Evolutionary conservation across 2,329 filamentous ascomycete genomes (phyloP).

Genomic region (Cadophora sp.): DNA sequence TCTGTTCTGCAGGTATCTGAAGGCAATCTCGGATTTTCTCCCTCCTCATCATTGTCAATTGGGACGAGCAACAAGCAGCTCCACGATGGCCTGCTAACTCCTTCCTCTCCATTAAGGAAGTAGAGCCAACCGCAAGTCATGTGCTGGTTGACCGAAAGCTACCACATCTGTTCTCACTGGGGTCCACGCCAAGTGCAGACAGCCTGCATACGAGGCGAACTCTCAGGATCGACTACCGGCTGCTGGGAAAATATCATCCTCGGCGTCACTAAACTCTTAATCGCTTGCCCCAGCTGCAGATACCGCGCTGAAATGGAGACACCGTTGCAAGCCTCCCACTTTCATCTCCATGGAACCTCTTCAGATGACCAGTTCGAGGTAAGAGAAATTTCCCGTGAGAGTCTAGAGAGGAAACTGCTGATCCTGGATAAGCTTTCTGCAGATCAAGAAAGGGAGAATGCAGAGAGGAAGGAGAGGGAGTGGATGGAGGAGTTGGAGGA

Average conservation of each 20-base stretch:
- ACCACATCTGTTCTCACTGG: conserved; percentile 18
- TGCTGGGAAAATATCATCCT: conserved; percentile 17
- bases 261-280: background rate
- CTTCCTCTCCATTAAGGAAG: background rate
- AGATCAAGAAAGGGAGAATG: background rate
- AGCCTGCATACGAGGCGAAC: background rate
- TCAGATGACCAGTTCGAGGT: background rate
- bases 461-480: background rate
- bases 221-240: background rate
- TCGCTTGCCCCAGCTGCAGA: conserved; percentile 2
- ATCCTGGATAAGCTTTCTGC: background rate
- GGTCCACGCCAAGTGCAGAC: conserved; percentile 6
- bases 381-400: background rate
- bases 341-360: background rate
- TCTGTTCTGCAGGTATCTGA: background rate
- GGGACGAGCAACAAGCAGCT: background rate
- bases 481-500: background rate
- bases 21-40: background rate
- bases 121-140: background rate
- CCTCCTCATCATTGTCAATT: background rate
- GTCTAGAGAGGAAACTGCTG: background rate
- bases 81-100: background rate
- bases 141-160: conserved; percentile 13
- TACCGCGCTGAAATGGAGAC: background rate
- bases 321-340: background rate